Conservation (phyloP, 805 yeast genomes). For the Nakazawaea wickerhamii region DNA sequence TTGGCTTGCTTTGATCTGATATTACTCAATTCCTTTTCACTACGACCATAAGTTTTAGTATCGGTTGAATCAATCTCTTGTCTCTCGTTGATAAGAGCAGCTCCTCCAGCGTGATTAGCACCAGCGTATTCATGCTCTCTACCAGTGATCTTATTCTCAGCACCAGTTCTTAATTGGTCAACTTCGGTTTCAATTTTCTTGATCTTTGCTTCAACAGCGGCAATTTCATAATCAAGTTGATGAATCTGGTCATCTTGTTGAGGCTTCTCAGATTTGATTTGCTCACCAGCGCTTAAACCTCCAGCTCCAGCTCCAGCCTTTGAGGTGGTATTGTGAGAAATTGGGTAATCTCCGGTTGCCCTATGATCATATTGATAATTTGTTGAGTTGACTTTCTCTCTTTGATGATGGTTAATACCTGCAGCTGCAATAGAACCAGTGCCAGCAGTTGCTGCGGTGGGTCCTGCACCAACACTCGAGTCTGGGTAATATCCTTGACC, state of each 20-base stretch:
- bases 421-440: not conserved
- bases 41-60: not conserved
- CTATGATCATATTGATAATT: not conserved
- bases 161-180: not conserved
- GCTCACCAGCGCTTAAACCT: not conserved
- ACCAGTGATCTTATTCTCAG: not conserved
- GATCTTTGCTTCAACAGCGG: constrained; percentile 2
- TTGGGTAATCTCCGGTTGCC: not conserved
- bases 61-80: constrained; percentile 1
- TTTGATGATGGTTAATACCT: not conserved
- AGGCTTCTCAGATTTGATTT: not conserved
- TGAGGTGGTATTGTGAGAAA: not conserved
- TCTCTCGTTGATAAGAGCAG: constrained; percentile 5
- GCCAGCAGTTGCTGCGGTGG: constrained; percentile 1
- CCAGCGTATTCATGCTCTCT: constrained; percentile 4
- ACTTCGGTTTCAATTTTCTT: constrained; percentile 3
- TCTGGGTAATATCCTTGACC: not conserved
- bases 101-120: constrained; percentile 9
- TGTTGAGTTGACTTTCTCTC: not conserved
- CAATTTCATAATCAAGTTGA: constrained; percentile 8
- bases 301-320: constrained; percentile 4
- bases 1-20: not conserved
- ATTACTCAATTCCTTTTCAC: not conserved
- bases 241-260: constrained; percentile 3
- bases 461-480: constrained; percentile 5